Evolutionary conservation across 768 basidiomycete species (phyloP).

Genomic region (Rhizopogon sp.): DNA sequence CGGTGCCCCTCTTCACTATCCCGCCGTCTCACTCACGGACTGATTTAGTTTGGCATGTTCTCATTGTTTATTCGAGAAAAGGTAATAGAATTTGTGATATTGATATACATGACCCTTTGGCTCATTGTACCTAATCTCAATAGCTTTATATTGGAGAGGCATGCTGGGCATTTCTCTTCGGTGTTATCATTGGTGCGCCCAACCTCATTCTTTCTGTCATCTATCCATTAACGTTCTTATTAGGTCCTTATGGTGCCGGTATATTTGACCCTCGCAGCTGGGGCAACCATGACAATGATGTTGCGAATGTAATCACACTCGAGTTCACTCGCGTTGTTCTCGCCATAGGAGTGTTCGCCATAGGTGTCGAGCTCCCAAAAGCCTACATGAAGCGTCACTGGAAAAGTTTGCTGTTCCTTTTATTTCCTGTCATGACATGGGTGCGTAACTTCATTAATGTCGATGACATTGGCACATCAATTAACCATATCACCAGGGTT

Average conservation of each 20-base stretch:
- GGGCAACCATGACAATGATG: conserved; percentile 44
- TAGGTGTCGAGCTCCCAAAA: conserved; percentile 96
- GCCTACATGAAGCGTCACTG: conserved; percentile 94
- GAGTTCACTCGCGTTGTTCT: conserved; percentile 89
- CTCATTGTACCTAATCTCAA: conserved; percentile 4
- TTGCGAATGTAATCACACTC: conserved; percentile 74
- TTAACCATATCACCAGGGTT: conserved; percentile 51
- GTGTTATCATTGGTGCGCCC: conserved; percentile 76
- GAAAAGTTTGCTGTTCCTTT: conserved; percentile 80
- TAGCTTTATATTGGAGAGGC: conserved; percentile 95
- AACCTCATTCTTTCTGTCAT: background rate
- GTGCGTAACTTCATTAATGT: conserved; percentile 37
- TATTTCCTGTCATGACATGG: conserved; percentile 82
- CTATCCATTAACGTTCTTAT: conserved; percentile 7
- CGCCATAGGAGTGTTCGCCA: conserved; percentile 95
- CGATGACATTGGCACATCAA: conserved; percentile 1
- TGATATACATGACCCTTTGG: background rate
- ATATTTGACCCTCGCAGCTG: conserved; percentile 81
- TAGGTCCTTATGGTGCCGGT: conserved; percentile 78
- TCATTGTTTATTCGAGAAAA: conserved; percentile 87
- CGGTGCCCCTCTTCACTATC: background rate
- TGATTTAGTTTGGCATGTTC: conserved; percentile 87
- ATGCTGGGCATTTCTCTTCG: conserved; percentile 90
- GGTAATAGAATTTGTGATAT: conserved; percentile 31
- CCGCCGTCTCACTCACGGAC: background rate